Conservation (phyloP, 352 stramenopile species). For the Phytophthora palmivora region DNA sequence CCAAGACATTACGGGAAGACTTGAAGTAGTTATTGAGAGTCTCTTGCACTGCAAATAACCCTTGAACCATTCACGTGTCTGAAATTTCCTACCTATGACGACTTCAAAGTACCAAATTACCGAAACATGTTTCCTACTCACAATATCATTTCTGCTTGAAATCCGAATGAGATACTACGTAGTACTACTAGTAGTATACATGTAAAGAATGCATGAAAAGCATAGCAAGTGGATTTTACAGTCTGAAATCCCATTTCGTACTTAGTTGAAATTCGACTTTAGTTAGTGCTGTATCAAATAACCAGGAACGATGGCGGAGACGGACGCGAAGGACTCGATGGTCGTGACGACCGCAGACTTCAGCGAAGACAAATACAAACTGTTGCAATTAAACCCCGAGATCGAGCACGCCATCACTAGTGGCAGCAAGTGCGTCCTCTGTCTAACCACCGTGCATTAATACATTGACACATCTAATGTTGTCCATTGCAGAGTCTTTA, state of each 20-base stretch:
- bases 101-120: too few species aligned
- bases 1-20: slow-evolving; percentile 41
- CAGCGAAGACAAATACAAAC: slow-evolving; percentile 56
- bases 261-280: slow-evolving; percentile 16
- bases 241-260: slow-evolving; percentile 18
- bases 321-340: slow-evolving; percentile 35
- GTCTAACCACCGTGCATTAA: slow-evolving; percentile 1
- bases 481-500: slow-evolving; percentile 51
- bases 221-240: too few species aligned
- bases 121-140: too few species aligned
- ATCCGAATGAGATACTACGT: too few species aligned
- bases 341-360: slow-evolving; percentile 66
- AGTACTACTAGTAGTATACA: too few species aligned
- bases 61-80: too few species aligned
- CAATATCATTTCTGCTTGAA: too few species aligned
- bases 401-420: slow-evolving; percentile 62
- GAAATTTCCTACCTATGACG: too few species aligned
- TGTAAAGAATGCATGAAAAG: too few species aligned
- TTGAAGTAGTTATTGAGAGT: slow-evolving; percentile 45
- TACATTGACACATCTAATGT: slow-evolving; percentile 3
- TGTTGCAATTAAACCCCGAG: slow-evolving; percentile 72
- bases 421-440: slow-evolving; percentile 49
- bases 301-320: slow-evolving; percentile 34
- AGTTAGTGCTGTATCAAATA: slow-evolving; percentile 13
- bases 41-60: slow-evolving; percentile 35